Evolutionary conservation across 129 eudicot genomes (phyloP), one percentile per base, ranked within the genome.

Genomic region (Flaveria linearis): DNA sequence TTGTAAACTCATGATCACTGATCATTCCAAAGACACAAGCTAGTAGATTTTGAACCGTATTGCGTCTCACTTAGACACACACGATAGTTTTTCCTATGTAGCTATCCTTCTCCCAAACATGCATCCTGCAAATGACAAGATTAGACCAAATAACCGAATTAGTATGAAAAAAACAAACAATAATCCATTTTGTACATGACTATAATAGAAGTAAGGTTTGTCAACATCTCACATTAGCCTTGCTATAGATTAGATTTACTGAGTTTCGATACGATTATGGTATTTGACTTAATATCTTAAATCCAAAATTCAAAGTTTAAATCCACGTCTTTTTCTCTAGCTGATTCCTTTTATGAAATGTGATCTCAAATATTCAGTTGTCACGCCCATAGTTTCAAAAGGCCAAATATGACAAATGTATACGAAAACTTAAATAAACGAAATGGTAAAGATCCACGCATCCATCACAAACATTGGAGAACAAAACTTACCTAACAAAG

Each of bases 401-500:
- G 23, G 4, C 23, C 4, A n/a, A 53, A 53, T 25, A 16, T 10
- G 63, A 56, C 14, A 5, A 56, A 56, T 20, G 30, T 9, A 56
- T 52, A n/a, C 58, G 50, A 9, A 13, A 14, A 49, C 13, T 3
- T 5, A n/a, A 56, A 18, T 60, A 25, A 60, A 60, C 66, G 5
- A 62, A 28, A 30, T 28, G 16, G 68, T 13, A 26, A 62, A 62
- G 41, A 36, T 36, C 8, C 1, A 25, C 7, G 3, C 45, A 30
- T 62, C 10, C 1, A 15, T 22, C 18, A 22, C 64, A 9, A 57
- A 1, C 30, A 22, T 23, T 26, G 18, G 42, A 26, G 13, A 25
- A 61, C 7, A 61, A 46, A 75, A 63, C 50, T 17, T 78, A 88
- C 87, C 82, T 79, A 77, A 30, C 28, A 63, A 63, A 16, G 36